These are phyloP conservation scores for Mycena alexandri DNA, from an alignment of 768 basidiomycete species.

Conservation along the genomic window DNA sequence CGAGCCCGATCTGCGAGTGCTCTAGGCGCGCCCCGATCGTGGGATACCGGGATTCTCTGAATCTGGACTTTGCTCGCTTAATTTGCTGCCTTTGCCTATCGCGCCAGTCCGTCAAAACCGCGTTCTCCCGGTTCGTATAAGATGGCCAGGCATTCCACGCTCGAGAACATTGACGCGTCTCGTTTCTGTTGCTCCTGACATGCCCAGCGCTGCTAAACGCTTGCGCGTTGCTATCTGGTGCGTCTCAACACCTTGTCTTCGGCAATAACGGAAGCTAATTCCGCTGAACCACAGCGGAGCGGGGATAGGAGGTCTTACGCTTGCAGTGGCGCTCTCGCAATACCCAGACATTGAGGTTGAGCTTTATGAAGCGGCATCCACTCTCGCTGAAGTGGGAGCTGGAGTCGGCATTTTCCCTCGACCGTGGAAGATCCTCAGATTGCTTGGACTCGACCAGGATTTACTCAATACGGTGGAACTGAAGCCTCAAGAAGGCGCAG, in stretches of 20 bases:
- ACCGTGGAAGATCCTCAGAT: constrained; percentile 62
- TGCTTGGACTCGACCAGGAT: constrained; percentile 61
- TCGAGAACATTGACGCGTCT: not conserved
- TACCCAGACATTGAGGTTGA: constrained; percentile 69
- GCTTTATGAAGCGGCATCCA: constrained; percentile 65
- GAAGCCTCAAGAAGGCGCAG: constrained; percentile 55
- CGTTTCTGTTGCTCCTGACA: constrained; percentile 3
- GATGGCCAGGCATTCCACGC: constrained; percentile 31
- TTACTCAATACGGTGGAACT: constrained; percentile 54
- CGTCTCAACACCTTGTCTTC: constrained; percentile 37
- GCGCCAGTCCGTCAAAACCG: constrained; percentile 59
- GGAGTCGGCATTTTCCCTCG: constrained; percentile 70
- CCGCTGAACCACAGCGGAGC: constrained; percentile 54
- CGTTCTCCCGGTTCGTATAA: constrained; percentile 54
- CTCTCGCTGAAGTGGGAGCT: constrained; percentile 69
- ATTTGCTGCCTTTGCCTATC: constrained; percentile 31
- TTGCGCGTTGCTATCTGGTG: constrained; percentile 70
- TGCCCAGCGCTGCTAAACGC: constrained; percentile 46
- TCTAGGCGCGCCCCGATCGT: constrained; percentile 55
- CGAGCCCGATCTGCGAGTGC: constrained; percentile 33
- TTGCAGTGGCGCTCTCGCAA: constrained; percentile 60
- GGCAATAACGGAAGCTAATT: constrained; percentile 34
- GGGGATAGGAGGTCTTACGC: constrained; percentile 63
- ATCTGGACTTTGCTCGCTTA: constrained; percentile 55
- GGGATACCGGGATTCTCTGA: constrained; percentile 53